Percentiles rank a stretch among this genome's conserved stretches.
These are phyloP conservation scores for Ustilago crameri DNA, from an alignment of 1,284 basidiomycete species.

Conservation along the genomic window DNA sequence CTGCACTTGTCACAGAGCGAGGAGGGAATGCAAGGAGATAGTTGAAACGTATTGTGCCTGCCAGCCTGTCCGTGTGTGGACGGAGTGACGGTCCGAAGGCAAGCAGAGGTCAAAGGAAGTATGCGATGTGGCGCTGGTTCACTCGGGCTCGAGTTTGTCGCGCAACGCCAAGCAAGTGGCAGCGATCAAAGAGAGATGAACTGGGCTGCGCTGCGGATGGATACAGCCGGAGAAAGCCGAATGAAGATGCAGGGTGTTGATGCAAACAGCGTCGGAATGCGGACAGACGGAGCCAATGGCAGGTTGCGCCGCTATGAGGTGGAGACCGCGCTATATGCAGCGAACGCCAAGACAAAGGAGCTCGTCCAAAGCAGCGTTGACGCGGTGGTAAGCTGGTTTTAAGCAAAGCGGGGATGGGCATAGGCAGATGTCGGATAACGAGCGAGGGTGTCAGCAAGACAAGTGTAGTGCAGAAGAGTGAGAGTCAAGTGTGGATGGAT, in stretches of 20 bases:
- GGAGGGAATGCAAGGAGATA: not conserved
- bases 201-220: not conserved
- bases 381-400: not conserved
- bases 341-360: too few species aligned
- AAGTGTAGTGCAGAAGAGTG: not conserved
- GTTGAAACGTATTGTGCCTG: too few species aligned
- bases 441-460: not conserved
- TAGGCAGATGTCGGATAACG: too few species aligned
- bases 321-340: too few species aligned
- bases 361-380: not conserved
- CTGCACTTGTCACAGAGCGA: not conserved
- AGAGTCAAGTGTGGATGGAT: conserved; percentile 1
- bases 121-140: not conserved
- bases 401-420: not conserved
- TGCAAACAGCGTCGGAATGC: not conserved
- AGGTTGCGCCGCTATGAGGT: not conserved
- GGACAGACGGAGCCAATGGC: not conserved
- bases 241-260: conserved; percentile 2
- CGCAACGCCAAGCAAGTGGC: not conserved
- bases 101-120: not conserved
- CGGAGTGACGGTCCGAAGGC: not conserved
- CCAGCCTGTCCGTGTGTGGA: too few species aligned
- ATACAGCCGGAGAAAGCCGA: conserved; percentile 6
- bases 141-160: not conserved
- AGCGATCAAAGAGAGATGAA: conserved; percentile 13